Evolutionary conservation across 768 basidiomycete genomes (phyloP).

Genomic region (Boletus tylopilopsis): DNA sequence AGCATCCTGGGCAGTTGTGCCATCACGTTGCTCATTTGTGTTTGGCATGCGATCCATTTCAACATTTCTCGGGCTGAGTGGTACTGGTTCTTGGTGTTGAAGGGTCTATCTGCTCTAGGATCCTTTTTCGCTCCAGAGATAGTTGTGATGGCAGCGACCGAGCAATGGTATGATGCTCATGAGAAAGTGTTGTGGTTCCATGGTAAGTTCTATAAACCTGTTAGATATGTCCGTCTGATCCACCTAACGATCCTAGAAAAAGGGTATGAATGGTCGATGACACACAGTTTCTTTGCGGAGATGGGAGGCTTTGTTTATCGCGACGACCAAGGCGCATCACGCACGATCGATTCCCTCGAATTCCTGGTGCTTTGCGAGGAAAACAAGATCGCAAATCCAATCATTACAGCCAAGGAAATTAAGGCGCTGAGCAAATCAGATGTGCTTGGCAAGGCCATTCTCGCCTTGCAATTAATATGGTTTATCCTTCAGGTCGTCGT

Average conservation of each 20-base stretch:
- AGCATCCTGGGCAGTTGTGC: neutral
- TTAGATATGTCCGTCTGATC: neutral
- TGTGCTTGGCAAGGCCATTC: neutral
- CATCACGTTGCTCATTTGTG: neutral
- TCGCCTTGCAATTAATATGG: neutral
- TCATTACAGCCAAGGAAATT: neutral
- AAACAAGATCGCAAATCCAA: neutral
- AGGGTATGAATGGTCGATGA: neutral
- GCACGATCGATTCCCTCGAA: neutral
- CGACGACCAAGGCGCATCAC: neutral
- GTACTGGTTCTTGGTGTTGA: too few species aligned
- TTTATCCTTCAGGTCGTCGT: neutral
- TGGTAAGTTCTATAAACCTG: neutral
- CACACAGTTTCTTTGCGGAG: neutral
- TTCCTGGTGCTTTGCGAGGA: neutral
- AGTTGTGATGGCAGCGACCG: neutral
- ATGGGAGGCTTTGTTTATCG: conserved; percentile 1
- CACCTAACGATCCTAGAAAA: neutral
- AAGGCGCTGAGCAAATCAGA: neutral
- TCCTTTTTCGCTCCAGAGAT: neutral
- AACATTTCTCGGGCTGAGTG: neutral
- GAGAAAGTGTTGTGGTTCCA: neutral
- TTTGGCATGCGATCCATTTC: conserved; percentile 1
- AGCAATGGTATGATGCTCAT: neutral
- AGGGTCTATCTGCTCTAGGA: neutral